Conservation (phyloP, 306 rosid species). For the Trifolium subterraneum region DNA sequence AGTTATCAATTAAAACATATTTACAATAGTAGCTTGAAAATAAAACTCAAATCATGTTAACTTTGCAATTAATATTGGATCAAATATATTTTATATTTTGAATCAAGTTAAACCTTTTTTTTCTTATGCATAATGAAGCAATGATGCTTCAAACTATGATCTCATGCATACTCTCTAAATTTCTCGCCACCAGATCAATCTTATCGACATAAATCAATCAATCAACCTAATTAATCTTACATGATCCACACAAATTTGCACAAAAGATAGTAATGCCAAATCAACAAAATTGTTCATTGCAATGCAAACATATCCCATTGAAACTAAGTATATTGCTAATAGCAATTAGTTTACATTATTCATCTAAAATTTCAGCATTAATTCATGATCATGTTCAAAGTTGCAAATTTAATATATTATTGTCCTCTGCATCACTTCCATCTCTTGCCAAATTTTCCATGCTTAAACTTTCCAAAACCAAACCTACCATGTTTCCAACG, state of each 20-base stretch:
- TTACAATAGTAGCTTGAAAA: neutral
- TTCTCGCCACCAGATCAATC: no score
- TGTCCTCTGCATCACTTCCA: constrained; percentile 62
- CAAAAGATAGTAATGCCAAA: neutral
- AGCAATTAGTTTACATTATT: constrained; percentile 42
- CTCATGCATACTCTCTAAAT: no score
- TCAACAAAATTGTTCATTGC: constrained; percentile 5
- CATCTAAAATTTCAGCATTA: constrained; percentile 14
- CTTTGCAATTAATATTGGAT: no score
- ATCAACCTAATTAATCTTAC: no score
- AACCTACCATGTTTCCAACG: constrained; percentile 61
- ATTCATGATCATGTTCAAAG: constrained; percentile 10
- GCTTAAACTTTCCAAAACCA: constrained; percentile 67
- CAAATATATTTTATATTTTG: neutral
- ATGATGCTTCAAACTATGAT: neutral
- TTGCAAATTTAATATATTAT: neutral
- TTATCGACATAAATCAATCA: neutral
- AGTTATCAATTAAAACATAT: neutral
- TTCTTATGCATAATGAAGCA: no score
- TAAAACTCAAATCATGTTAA: neutral
- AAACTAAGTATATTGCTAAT: constrained; percentile 14
- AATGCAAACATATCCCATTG: constrained; percentile 23
- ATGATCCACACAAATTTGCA: no score
- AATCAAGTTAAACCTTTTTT: no score
- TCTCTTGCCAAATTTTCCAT: constrained; percentile 48